Evolutionary conservation across 305 asterid species (phyloP).

Genomic region (Fraxinus sp.): DNA sequence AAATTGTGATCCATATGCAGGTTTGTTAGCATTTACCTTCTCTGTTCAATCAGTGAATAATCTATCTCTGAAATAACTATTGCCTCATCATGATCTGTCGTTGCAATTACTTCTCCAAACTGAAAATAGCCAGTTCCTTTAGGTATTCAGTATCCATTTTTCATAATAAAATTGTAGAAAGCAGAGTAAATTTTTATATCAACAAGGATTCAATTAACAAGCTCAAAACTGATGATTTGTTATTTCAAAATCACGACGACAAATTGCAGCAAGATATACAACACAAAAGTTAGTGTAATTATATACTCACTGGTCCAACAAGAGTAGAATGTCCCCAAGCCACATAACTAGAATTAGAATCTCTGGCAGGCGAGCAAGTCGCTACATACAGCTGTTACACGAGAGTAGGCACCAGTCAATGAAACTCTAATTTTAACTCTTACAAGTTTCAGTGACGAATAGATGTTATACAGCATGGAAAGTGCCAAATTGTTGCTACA

Average conservation of each 20-base stretch:
- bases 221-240: neutral
- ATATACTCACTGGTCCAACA: constrained; percentile 71
- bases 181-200: neutral
- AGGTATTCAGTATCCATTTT: neutral
- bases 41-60: constrained; percentile 65
- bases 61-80: constrained; percentile 71
- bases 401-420: constrained; percentile 17
- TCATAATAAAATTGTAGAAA: neutral
- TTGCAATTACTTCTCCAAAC: constrained; percentile 88
- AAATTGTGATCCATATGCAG: neutral
- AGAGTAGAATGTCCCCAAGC: constrained; percentile 99
- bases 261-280: neutral
- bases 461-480: neutral
- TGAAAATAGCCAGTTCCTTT: constrained; percentile 28
- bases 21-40: constrained; percentile 51
- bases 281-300: neutral
- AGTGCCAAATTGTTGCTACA: constrained; percentile 3
- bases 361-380: constrained; percentile 94
- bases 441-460: neutral
- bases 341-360: constrained; percentile 64
- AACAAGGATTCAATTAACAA: neutral
- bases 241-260: constrained; percentile 13
- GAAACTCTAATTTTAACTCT: neutral
- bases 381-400: constrained; percentile 71
- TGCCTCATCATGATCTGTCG: constrained; percentile 80